These are phyloP conservation scores for Cardamine chenopodiifolia DNA, from an alignment of 345 rosid species.

Conservation along the genomic window DNA sequence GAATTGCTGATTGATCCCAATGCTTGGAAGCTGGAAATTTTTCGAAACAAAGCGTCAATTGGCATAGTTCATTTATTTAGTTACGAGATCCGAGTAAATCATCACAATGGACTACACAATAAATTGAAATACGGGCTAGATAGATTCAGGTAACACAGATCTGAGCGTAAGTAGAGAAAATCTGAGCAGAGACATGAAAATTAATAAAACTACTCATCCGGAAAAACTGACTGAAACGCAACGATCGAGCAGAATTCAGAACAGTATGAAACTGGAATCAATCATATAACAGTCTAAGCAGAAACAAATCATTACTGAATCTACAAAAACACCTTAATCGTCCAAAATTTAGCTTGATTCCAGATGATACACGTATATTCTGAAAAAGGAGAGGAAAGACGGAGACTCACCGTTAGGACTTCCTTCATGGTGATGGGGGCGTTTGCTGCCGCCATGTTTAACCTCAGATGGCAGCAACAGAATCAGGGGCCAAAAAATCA, in stretches of 20 bases:
- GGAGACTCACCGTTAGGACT: slow-evolving; percentile 71
- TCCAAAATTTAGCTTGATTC: slow-evolving; percentile 35
- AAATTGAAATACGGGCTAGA: slow-evolving; percentile 3
- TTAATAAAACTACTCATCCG: slow-evolving; percentile 22
- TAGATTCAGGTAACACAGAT: slow-evolving; percentile 39
- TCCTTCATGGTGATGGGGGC: slow-evolving; percentile 97
- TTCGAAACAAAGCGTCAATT: slow-evolving; percentile 26
- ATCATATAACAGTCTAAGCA: slow-evolving; percentile 18
- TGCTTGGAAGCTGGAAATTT: slow-evolving; percentile 66
- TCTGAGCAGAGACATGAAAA: slow-evolving; percentile 30
- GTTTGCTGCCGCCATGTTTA: slow-evolving; percentile 89
- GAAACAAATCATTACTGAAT: slow-evolving; percentile 9
- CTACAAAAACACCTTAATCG: slow-evolving; percentile 8
- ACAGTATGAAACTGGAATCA: slow-evolving; percentile 6
- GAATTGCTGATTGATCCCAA: slow-evolving; percentile 85
- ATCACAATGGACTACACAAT: slow-evolving; percentile 12
- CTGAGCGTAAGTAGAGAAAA: slow-evolving; percentile 23
- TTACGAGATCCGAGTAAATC: slow-evolving; percentile 32
- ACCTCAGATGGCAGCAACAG: slow-evolving; percentile 44
- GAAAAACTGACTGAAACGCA: slow-evolving; percentile 12
- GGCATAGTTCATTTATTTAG: slow-evolving; percentile 25
- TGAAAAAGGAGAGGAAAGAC: background rate
- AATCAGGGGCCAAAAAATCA: slow-evolving; percentile 29
- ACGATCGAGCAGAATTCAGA: slow-evolving; percentile 28
- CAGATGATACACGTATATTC: background rate